Conservation (phyloP, 768 basidiomycete genomes). For the Phylloporus sp. region DNA sequence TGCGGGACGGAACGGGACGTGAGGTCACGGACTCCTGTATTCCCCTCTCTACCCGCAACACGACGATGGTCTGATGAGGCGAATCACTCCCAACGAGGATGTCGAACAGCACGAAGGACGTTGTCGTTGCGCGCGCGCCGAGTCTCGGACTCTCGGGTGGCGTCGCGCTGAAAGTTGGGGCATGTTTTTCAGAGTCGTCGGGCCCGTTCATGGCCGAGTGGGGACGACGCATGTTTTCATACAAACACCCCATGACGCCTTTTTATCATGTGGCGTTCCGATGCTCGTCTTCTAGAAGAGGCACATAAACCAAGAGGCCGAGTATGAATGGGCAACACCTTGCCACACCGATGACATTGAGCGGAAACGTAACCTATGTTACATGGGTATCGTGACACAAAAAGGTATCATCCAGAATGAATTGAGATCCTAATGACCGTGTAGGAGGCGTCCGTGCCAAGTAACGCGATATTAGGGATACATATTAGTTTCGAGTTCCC, state of each 20-base stretch:
- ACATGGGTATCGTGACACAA: slow-evolving; percentile 15
- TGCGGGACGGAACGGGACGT: too few species aligned
- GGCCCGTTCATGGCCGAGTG: not conserved
- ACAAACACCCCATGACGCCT: not conserved
- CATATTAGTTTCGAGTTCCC: slow-evolving; percentile 9
- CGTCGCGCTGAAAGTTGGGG: too few species aligned
- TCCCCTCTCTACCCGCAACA: too few species aligned
- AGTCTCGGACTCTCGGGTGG: too few species aligned
- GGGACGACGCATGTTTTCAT: not conserved
- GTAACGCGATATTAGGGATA: slow-evolving; percentile 21
- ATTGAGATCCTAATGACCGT: not conserved
- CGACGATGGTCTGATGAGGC: too few species aligned
- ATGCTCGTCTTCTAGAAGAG: not conserved
- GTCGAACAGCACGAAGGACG: too few species aligned
- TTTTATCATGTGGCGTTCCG: not conserved
- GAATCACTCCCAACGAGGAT: too few species aligned
- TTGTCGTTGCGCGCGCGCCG: too few species aligned
- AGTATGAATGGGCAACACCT: slow-evolving; percentile 14
- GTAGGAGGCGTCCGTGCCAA: slow-evolving; percentile 7
- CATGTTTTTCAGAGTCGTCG: not conserved
- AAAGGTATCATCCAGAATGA: slow-evolving; percentile 9
- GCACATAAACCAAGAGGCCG: not conserved
- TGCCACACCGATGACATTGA: slow-evolving; percentile 14
- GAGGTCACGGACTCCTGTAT: too few species aligned
- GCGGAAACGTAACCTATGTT: slow-evolving; percentile 1